Evolutionary conservation across 1,284 basidiomycete genomes (phyloP).

Genomic region (Boletellus deceptivus): DNA sequence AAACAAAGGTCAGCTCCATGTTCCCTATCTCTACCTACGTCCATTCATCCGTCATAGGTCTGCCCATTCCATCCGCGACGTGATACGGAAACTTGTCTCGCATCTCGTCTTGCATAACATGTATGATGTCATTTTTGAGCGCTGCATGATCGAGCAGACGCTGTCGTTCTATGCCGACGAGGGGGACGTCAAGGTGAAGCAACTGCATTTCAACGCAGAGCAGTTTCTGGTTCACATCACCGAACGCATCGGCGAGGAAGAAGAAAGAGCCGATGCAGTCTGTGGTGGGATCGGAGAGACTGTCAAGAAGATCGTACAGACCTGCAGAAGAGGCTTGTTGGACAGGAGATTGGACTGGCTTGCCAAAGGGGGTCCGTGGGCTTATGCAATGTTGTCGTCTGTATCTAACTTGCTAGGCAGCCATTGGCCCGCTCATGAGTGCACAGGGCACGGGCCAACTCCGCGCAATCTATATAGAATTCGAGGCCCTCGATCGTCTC

Average conservation of each 20-base stretch:
- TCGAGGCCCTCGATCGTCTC: constrained; percentile 58
- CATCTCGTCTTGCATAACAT: constrained; percentile 55
- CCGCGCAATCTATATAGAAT: constrained; percentile 60
- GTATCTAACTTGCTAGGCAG: constrained; percentile 35
- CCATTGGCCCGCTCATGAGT: constrained; percentile 58
- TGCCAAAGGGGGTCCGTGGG: constrained; percentile 49
- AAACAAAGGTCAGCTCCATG: constrained; percentile 37
- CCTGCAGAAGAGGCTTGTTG: constrained; percentile 54
- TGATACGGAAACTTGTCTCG: constrained; percentile 48
- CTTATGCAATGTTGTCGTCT: not conserved
- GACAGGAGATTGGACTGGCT: constrained; percentile 54
- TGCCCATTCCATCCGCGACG: constrained; percentile 33
- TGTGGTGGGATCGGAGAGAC: constrained; percentile 50
- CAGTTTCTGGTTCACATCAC: constrained; percentile 55
- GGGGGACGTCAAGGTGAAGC: constrained; percentile 39
- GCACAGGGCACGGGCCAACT: constrained; percentile 49
- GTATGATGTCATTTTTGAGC: constrained; percentile 55
- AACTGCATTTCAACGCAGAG: constrained; percentile 44
- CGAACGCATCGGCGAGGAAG: constrained; percentile 54
- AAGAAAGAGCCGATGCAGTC: constrained; percentile 48
- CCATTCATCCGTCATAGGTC: constrained; percentile 20
- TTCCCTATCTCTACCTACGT: not conserved
- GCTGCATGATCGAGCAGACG: constrained; percentile 49
- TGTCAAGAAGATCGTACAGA: constrained; percentile 43
- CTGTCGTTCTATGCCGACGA: constrained; percentile 53